phyloP scores from a whole-genome alignment of 768 basidiomycete genomes.

The Phlebiopsis flavidoalba region DNA sequence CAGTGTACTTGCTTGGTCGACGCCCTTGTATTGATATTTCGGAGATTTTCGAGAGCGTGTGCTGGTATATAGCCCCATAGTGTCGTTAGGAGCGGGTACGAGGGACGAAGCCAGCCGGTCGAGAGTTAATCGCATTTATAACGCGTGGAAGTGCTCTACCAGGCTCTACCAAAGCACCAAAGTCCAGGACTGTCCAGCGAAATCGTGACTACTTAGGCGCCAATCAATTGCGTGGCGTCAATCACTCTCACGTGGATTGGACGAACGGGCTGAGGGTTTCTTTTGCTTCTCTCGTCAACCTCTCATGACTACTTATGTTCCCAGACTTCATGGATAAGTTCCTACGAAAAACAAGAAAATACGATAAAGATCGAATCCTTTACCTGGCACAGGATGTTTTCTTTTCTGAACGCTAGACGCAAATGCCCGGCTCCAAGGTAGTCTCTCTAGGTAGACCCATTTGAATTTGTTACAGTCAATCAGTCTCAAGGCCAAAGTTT shows the following conservation, averaged over 20 bases:
- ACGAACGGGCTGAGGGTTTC: background rate
- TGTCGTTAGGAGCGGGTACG: background rate
- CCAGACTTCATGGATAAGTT: too few relatives aligned
- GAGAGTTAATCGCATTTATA: background rate
- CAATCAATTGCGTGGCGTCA: too few relatives aligned
- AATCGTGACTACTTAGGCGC: background rate
- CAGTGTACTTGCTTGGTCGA: slow-evolving; percentile 66
- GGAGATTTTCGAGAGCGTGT: slow-evolving; percentile 66
- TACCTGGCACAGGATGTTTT: too few relatives aligned
- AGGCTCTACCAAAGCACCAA: background rate
- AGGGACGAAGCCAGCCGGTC: background rate
- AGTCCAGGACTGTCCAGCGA: background rate
- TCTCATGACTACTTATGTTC: too few relatives aligned
- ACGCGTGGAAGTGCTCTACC: background rate
- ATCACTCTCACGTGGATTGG: background rate
- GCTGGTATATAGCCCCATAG: slow-evolving; percentile 65
- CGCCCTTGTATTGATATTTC: slow-evolving; percentile 74
- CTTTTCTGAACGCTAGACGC: too few relatives aligned
- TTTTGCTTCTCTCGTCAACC: too few relatives aligned
- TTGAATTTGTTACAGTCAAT: too few relatives aligned
- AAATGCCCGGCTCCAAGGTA: too few relatives aligned
- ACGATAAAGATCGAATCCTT: too few relatives aligned
- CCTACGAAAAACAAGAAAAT: too few relatives aligned
- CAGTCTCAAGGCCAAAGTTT: too few relatives aligned
- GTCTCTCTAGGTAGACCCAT: too few relatives aligned